Evolutionary conservation across 2,329 filamentous ascomycete species (phyloP).

Genomic region (Fusarium sterilihyphosum): DNA sequence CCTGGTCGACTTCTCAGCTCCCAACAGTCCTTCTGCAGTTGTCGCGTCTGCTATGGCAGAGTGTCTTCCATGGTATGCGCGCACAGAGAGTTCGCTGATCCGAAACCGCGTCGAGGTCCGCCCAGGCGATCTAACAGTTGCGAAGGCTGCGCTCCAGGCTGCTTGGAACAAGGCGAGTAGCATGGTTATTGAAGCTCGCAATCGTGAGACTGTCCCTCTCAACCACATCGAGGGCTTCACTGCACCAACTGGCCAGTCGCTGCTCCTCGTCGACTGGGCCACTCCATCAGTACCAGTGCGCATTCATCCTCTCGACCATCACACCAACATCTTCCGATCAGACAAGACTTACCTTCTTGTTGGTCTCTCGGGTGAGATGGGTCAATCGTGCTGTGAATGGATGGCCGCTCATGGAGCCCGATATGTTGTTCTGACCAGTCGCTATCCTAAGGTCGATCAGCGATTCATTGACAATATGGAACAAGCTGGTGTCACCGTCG

Average conservation of each 20-base stretch:
- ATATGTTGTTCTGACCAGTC: conserved; percentile 52
- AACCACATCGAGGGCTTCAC: background rate
- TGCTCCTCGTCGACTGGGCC: background rate
- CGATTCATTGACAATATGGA: conserved; percentile 37
- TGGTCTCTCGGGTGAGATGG: conserved; percentile 48
- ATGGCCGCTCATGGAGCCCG: conserved; percentile 52
- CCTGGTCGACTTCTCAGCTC: background rate
- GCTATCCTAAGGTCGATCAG: conserved; percentile 44
- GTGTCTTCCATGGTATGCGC: background rate
- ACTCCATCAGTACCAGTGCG: background rate
- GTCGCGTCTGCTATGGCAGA: background rate
- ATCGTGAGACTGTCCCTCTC: background rate
- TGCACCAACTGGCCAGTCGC: background rate
- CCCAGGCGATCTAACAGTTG: background rate
- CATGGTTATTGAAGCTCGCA: background rate
- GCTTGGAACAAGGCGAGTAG: background rate
- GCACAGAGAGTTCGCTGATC: background rate
- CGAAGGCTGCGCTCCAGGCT: background rate
- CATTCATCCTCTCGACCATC: background rate
- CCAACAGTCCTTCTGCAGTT: background rate
- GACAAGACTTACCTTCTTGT: conserved; percentile 48
- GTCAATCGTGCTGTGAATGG: conserved; percentile 51
- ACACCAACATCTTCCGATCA: background rate
- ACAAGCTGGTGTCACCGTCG: background rate
- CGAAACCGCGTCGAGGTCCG: background rate